A percentile compares a stretch with the other conserved stretches of the same genome.
These are phyloP conservation scores for Dictyostelium intermedium DNA, from an alignment of 78 protist species.

Conservation along the genomic window DNA sequence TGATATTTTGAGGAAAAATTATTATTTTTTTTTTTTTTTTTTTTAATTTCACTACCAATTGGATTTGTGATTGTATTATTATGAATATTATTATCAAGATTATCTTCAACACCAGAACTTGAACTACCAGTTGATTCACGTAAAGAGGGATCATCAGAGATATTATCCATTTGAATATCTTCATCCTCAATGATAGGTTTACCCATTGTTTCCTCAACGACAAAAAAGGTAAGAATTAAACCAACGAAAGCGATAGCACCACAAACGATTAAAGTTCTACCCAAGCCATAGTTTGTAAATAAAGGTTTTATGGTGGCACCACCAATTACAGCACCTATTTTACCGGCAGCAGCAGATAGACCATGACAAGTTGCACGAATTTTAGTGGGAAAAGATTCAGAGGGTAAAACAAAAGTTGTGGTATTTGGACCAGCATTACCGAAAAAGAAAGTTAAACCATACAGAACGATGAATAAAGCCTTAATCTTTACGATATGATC, in stretches of 20 bases:
- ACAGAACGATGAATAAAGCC: constrained; percentile 76
- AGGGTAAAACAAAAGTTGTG: constrained; percentile 92
- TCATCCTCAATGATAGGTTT: constrained; percentile 45
- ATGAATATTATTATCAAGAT: not conserved
- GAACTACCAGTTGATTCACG: not conserved
- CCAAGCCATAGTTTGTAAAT: constrained; percentile 48
- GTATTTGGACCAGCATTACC: constrained; percentile 93
- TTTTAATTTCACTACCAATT: not conserved
- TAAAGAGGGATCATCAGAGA: not conserved
- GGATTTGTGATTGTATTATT: not conserved
- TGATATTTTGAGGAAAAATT: not conserved
- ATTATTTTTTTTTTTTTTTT: not conserved
- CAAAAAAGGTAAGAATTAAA: constrained; percentile 43
- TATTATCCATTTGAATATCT: not conserved
- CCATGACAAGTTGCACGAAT: constrained; percentile 88
- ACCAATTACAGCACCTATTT: constrained; percentile 92
- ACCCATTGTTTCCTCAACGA: constrained; percentile 56
- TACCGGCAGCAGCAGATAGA: constrained; percentile 91
- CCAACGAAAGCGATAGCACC: constrained; percentile 77
- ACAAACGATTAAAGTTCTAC: constrained; percentile 61
- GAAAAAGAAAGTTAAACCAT: constrained; percentile 91
- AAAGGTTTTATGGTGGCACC: constrained; percentile 76
- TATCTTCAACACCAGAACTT: not conserved
- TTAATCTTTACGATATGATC: constrained; percentile 19
- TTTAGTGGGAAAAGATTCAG: constrained; percentile 86